Base-by-base conservation (phyloP, 306 rosid genomes). In the Urtica urens region DNA sequence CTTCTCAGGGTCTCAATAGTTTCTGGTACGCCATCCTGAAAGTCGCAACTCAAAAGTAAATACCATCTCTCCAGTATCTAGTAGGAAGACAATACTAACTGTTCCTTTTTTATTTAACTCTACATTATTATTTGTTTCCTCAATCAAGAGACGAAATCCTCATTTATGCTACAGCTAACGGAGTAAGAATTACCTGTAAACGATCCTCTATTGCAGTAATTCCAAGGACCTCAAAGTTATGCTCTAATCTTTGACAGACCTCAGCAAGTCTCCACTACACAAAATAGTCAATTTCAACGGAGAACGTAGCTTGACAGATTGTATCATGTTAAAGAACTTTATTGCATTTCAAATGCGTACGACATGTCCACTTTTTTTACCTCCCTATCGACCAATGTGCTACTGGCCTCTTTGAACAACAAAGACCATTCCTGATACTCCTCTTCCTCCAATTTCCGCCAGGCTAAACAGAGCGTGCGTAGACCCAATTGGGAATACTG, bases 201-300 rank as follows among this genome's bases (percentile, higher is more conserved):
- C 83, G 95, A 76, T 92, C 99, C 70, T 92, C 99, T 73, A 92
- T 92, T 31, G 99, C 99, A 49, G 99, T 75, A 62, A 85, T 92
- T 60, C 99, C 96, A 67, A 92, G 96, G 67, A 92, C 64, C 72
- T 85, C 96, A 57, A 82, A 59, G 73, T 85, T 77, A 35, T 70
- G 96, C 57, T 92, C 99, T 65, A 85, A 54, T 74, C 76, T 78
- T 78, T 85, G 99, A 69, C 93, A 81, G 66, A 79, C 83, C 68
- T 92, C 99, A 49, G 99, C 96, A 38, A 92, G 50, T 77, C 94
- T 92, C 99, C 99, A 92, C 99, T 92, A 78, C 63, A 62, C 64
- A 65, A 57, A 49, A 70, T 38, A 61, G 47, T 54, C 42, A 46
- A 63, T 49, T 68, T 23, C 55, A 70, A n/a, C n/a, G n/a, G n/a